Base-by-base conservation (phyloP, 164 flowering plant species). In the Annona cherimola region DNA sequence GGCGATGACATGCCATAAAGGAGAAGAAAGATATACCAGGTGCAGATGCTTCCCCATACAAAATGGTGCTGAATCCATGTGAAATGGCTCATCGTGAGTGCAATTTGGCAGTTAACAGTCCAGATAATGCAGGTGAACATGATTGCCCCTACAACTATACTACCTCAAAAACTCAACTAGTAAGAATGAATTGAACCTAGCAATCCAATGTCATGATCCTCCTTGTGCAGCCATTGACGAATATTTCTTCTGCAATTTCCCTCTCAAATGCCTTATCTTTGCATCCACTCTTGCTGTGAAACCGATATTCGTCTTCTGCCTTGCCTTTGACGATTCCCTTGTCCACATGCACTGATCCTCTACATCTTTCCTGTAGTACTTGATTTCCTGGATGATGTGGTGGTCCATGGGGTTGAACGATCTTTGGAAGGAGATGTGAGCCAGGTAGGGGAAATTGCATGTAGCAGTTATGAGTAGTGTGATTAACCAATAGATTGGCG, bases 91-190 rank as follows among this genome's bases (percentile, higher is more conserved):
- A 93, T 91, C 8, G 90, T 88, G 69, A 95, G 93, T 0, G 96
- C 97, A 54, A 95, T 93, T 79, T 95, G 99, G 79, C 84, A 85
- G 76, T 93, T 95, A 42, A 95, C 97, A 2, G 88, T 87, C 88
- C 98, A 95, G 54, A 95, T 83, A 71, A 95, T 82, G 85, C 96
- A 89, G 6, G 98, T 93, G 86, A 90, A 95, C 99, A 95, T 93
- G 40, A 89, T 81, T n/a, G 99, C 81, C 11, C 99, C 99, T 2
- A 93, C 81, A 61, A 70, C 41, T 42, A 61, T 26, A 66, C 35
- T 26, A 26, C 19, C 66, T 20, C 71, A 5, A 35, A 42, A 26
- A 66, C 57, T 39, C 6, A 42, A 18, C n/a, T 14, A 18, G 35
- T 26, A 18, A 39, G 46, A 63, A 2, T 7, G 6, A 45, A 42